Base-by-base conservation (phyloP, 164 flowering plant genomes). In the Berberis vulgaris region DNA sequence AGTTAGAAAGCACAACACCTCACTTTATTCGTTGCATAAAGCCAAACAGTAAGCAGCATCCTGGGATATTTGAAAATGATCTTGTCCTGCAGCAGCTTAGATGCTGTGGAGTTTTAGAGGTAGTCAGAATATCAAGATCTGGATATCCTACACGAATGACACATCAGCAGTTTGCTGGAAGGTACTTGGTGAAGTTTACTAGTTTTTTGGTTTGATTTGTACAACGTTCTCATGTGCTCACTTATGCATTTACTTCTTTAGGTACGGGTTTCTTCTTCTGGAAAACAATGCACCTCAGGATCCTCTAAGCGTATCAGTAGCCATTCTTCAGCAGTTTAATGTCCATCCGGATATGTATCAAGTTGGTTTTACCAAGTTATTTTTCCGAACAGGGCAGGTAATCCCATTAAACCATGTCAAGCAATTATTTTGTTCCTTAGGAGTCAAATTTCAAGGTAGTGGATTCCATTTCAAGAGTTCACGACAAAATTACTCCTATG, bases 21-120 rank as follows among this genome's bases (percentile, higher is more conserved):
- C 98, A 89, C 74, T 95, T 95, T 70, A 91, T 95, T 67, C 84
- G 87, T 44, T 95, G 99, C 76, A 82, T 95, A 65, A 89, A 82
- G 73, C 97, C 99, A 65, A 95, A 95, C 66, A 68, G 69, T 67
- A 84, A 79, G 73, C 91, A 80, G 76, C 85, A 77, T 73, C 89
- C 96, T 68, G 87, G 91, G 8, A 11, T 74, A 45, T 89, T 71
- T 69, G 89, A 89, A 5, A 83, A 86, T 43, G 88, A 85, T 62
- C 81, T 86, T 64, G 91, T 87, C 68, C 67, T 83, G 63, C 85
- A 88, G 70, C 99, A 91, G 81, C 83, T 95, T 8, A 76, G 84
- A 69, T 86, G 87, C 71, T 86, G 84, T 75, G 90, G 91, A 70
- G 79, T 89, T 69, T 68, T 91, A 52, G 94, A 91, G 86, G 84